A percentile compares a stretch with the other conserved stretches of the same genome.
Evolutionary conservation across 306 rosid species (phyloP).

Genomic region (Ammopiptanthus mongolicus): DNA sequence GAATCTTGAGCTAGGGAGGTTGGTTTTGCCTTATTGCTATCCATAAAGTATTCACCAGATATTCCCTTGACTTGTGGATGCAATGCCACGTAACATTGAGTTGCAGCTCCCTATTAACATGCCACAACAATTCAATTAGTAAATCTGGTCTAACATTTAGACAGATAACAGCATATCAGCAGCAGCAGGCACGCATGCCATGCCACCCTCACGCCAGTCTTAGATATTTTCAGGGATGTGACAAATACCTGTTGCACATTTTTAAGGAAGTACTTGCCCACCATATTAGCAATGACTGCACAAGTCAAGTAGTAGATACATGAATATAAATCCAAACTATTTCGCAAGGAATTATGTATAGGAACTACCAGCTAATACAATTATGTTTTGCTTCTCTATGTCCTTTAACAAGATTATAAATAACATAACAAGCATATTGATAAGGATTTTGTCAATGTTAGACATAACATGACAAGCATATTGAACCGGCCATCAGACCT

Average conservation of each 20-base stretch:
- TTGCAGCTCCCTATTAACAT: constrained; percentile 71
- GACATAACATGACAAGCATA: not conserved
- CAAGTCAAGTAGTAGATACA: constrained; percentile 16
- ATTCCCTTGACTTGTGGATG: constrained; percentile 67
- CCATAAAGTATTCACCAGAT: constrained; percentile 56
- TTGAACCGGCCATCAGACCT: not conserved
- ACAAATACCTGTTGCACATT: constrained; percentile 60
- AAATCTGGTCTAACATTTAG: not conserved
- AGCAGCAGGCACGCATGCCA: constrained; percentile 1
- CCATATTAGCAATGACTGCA: constrained; percentile 44
- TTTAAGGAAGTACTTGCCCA: constrained; percentile 54
- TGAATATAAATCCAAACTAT: not conserved
- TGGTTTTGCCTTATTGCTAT: constrained; percentile 49
- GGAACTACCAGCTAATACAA: not conserved
- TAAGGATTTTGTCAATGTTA: not conserved
- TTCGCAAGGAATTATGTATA: not conserved
- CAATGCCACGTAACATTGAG: constrained; percentile 77
- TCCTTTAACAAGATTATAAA: not conserved
- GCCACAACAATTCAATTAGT: constrained; percentile 19
- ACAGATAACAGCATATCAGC: not conserved
- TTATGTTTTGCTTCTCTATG: not conserved
- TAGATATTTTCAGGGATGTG: not conserved
- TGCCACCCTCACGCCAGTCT: not conserved
- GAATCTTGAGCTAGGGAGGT: constrained; percentile 50
- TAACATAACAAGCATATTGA: not conserved